Evolutionary conservation across 2,329 filamentous ascomycete species (phyloP).

Genomic region (Colletotrichum sublineola): DNA sequence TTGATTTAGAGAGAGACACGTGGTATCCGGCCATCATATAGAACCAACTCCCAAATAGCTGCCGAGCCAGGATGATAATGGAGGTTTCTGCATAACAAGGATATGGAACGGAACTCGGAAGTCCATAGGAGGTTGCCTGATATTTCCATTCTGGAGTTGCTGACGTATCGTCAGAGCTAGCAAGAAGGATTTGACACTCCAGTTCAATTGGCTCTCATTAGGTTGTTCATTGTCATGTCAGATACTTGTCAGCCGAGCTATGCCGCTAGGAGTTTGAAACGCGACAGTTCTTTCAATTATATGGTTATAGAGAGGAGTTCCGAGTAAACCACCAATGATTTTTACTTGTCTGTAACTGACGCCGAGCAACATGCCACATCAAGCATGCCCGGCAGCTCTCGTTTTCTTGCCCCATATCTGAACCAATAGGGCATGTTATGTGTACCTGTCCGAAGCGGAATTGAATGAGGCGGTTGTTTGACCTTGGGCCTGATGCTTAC

Average conservation of each 20-base stretch:
- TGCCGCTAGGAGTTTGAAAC: not conserved
- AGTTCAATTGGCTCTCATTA: not conserved
- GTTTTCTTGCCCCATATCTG: not conserved
- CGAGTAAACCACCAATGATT: not conserved
- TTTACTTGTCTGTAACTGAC: not conserved
- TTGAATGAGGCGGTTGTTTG: not conserved
- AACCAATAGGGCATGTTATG: not conserved
- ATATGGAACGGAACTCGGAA: not conserved
- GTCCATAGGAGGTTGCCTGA: not conserved
- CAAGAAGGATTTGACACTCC: not conserved
- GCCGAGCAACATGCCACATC: not conserved
- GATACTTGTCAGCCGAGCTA: not conserved
- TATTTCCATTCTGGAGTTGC: not conserved
- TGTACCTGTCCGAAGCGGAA: not conserved
- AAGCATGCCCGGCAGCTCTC: not conserved
- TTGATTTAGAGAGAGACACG: not conserved
- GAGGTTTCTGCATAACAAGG: not conserved
- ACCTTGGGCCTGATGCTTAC: not conserved
- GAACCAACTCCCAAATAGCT: not conserved
- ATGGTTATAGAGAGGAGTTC: no score
- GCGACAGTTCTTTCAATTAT: no score
- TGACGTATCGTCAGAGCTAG: not conserved
- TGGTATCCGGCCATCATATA: not conserved
- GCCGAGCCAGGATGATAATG: not conserved
- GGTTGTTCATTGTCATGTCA: not conserved